A percentile compares a stretch with the other conserved stretches of the same genome.
Conservation (phyloP, 2,329 filamentous ascomycete species). For the Cladobotryum mycophilum region DNA sequence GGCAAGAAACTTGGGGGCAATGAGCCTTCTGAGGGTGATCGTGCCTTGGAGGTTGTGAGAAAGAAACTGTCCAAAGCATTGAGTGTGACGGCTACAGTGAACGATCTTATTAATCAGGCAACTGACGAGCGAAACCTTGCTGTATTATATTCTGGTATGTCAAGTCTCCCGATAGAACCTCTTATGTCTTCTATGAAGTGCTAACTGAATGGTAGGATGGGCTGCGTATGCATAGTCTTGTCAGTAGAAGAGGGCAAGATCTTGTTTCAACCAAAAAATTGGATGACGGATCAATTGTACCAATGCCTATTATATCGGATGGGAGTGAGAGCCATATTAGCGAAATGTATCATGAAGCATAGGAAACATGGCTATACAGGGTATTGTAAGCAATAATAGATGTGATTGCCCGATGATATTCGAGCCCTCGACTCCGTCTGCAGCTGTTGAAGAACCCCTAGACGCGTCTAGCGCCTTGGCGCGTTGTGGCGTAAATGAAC, state of each 20-base stretch:
- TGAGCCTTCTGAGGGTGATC: conserved; percentile 70
- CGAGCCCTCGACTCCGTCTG: too few relatives aligned
- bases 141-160: conserved; percentile 73
- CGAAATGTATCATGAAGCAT: too few relatives aligned
- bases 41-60: conserved; percentile 84
- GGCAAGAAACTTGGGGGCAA: conserved; percentile 35
- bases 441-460: too few relatives aligned
- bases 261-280: too few relatives aligned
- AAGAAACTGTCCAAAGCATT: conserved; percentile 94
- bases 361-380: too few relatives aligned
- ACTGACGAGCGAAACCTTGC: conserved; percentile 90
- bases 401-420: too few relatives aligned
- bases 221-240: conserved; percentile 37
- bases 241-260: too few relatives aligned
- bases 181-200: background rate
- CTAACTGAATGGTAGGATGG: conserved; percentile 33
- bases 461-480: background rate
- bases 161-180: too few relatives aligned
- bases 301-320: too few relatives aligned
- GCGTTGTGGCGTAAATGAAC: conserved; percentile 8
- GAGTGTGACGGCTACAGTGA: conserved; percentile 91
- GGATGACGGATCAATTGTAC: too few relatives aligned
- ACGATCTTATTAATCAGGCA: conserved; percentile 93
- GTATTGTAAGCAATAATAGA: too few relatives aligned
- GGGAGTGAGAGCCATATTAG: too few relatives aligned